phyloP scores from a whole-genome alignment of 208 protist genomes.

The Leishmania braziliensis region DNA sequence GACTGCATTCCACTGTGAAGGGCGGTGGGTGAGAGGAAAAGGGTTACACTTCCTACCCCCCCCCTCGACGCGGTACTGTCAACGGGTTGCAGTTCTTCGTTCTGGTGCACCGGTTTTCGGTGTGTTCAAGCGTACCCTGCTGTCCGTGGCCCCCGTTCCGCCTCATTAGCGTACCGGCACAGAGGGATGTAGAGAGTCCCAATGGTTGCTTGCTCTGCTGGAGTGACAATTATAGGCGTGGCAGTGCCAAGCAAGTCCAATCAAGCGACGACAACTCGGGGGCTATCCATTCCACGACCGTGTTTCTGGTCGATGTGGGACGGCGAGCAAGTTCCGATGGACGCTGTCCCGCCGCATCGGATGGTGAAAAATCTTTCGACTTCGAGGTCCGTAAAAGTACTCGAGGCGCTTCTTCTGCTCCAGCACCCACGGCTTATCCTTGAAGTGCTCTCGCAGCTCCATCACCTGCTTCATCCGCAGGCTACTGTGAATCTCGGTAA shows the following conservation, averaged over 20 bases:
- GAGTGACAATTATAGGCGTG: no score
- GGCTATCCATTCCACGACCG: slow-evolving; percentile 17
- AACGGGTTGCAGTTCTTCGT: neutral
- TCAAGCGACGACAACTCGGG: neutral
- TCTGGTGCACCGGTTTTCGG: neutral
- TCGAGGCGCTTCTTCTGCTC: slow-evolving; percentile 36
- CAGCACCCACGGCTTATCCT: slow-evolving; percentile 47
- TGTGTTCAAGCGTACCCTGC: neutral
- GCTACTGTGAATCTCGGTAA: slow-evolving; percentile 37
- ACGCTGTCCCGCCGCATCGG: slow-evolving; percentile 45
- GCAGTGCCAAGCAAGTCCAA: neutral
- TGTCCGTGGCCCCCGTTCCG: neutral
- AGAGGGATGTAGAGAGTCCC: neutral
- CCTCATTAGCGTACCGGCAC: no score
- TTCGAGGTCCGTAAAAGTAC: slow-evolving; percentile 59
- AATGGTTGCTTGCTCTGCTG: neutral
- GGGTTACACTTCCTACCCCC: neutral
- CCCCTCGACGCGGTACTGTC: neutral
- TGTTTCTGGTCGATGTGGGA: slow-evolving; percentile 29
- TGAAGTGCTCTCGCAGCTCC: slow-evolving; percentile 60
- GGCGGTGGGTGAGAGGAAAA: neutral
- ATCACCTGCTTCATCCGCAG: slow-evolving; percentile 36
- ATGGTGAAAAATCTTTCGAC: slow-evolving; percentile 43
- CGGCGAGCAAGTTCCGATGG: slow-evolving; percentile 19
- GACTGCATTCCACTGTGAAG: no score